Percentiles rank a stretch among this genome's conserved stretches.
Conservation (phyloP, 805 yeast genomes). For the Cyberlindnera xylosilytica region DNA sequence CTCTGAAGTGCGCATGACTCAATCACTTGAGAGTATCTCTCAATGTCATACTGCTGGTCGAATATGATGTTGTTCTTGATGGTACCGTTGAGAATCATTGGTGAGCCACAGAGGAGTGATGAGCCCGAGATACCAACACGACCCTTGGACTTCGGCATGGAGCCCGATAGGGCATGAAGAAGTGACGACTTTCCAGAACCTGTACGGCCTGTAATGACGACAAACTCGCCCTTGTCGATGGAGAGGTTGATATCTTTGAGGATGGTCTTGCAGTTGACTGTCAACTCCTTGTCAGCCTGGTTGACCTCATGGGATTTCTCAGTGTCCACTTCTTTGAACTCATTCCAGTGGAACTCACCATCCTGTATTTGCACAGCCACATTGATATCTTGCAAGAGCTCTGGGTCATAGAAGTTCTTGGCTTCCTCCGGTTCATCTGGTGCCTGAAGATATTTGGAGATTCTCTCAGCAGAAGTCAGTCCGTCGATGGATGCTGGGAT, state of each 20-base stretch:
- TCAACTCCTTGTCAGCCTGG: background rate
- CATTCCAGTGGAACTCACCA: conserved; percentile 67
- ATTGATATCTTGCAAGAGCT: conserved; percentile 4
- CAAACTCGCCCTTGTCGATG: conserved; percentile 62
- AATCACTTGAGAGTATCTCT: conserved; percentile 50
- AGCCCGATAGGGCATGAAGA: conserved; percentile 65
- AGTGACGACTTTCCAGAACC: conserved; percentile 81
- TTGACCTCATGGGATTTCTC: background rate
- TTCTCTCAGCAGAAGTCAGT: conserved; percentile 51
- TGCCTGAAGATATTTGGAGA: conserved; percentile 49
- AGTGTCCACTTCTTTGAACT: conserved; percentile 26
- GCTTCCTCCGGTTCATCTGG: conserved; percentile 39
- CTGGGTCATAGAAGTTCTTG: conserved; percentile 33
- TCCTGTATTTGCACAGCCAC: conserved; percentile 46
- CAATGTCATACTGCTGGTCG: conserved; percentile 52
- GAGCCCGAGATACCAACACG: conserved; percentile 51
- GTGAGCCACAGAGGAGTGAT: conserved; percentile 54
- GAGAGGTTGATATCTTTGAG: conserved; percentile 46
- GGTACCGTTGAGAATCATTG: conserved; percentile 82
- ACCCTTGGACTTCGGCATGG: conserved; percentile 46
- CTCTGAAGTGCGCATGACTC: conserved; percentile 59
- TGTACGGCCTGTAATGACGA: conserved; percentile 74
- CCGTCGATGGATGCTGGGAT: conserved; percentile 59
- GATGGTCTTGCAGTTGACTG: conserved; percentile 4
- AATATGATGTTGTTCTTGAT: conserved; percentile 70